phyloP scores from a whole-genome alignment of 768 basidiomycete species.

The Boletellus ananiceps region DNA sequence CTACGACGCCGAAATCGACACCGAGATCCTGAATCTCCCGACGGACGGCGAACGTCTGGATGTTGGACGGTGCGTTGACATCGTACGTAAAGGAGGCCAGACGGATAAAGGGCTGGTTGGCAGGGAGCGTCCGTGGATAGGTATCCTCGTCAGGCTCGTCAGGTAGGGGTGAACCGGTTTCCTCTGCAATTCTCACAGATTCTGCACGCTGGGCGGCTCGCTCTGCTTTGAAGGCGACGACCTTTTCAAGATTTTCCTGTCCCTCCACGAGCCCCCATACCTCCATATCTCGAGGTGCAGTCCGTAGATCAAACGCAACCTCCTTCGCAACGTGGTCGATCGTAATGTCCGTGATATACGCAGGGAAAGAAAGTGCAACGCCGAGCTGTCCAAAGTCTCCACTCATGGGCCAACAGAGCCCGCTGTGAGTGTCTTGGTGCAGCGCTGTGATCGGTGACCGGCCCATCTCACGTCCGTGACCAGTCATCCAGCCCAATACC shows the following conservation, averaged over 20 bases:
- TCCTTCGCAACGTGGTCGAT: slow-evolving; percentile 86
- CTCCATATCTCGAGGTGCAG: slow-evolving; percentile 83
- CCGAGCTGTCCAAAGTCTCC: slow-evolving; percentile 80
- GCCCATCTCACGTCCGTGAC: slow-evolving; percentile 61
- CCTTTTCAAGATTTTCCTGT: slow-evolving; percentile 58
- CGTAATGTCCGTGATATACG: slow-evolving; percentile 61
- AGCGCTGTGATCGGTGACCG: slow-evolving; percentile 81
- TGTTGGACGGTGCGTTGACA: slow-evolving; percentile 44
- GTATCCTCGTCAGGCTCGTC: slow-evolving; percentile 32
- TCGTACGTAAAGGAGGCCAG: slow-evolving; percentile 69
- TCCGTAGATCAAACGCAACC: slow-evolving; percentile 73
- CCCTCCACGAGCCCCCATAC: slow-evolving; percentile 90
- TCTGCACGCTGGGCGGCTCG: slow-evolving; percentile 35
- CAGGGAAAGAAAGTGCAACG: slow-evolving; percentile 64
- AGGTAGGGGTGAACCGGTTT: slow-evolving; percentile 17
- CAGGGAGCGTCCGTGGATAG: slow-evolving; percentile 48
- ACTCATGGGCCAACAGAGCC: slow-evolving; percentile 91
- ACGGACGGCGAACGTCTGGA: slow-evolving; percentile 79
- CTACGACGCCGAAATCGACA: slow-evolving; percentile 82
- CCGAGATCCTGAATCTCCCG: slow-evolving; percentile 62
- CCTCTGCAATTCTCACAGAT: slow-evolving; percentile 31
- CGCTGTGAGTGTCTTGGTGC: slow-evolving; percentile 78
- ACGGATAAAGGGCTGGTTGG: slow-evolving; percentile 49
- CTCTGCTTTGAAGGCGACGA: slow-evolving; percentile 51
- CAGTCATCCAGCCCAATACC: slow-evolving; percentile 54